Evolutionary conservation across 352 stramenopile genomes (phyloP).

Genomic region (Globisporangium rhizosaccharum): DNA sequence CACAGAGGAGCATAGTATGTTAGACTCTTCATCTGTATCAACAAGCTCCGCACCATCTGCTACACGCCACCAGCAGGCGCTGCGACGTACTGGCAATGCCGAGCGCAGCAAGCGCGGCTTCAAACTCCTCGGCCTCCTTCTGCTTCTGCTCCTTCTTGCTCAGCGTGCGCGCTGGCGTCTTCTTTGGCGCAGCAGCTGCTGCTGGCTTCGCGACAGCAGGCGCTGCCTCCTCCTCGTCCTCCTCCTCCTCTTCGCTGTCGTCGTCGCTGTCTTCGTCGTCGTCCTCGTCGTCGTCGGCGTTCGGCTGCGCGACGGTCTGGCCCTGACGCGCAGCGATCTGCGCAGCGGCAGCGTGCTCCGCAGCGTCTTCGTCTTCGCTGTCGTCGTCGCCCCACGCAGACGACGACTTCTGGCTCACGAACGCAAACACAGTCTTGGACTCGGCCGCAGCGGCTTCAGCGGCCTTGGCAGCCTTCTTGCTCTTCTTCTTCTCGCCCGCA

Average conservation of each 20-base stretch:
- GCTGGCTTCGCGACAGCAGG: conserved; percentile 1
- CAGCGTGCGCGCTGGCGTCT: conserved; percentile 34
- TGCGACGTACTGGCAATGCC: conserved; percentile 39
- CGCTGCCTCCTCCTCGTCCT: conserved; percentile 18
- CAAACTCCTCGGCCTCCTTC: conserved; percentile 70
- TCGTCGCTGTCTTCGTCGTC: conserved; percentile 28
- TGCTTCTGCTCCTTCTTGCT: conserved; percentile 84
- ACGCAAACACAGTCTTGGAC: conserved; percentile 60
- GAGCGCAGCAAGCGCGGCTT: conserved; percentile 56
- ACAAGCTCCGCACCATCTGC: neutral
- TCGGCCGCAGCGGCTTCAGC: conserved; percentile 21
- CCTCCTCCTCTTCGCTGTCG: conserved; percentile 49
- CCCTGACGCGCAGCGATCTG: conserved; percentile 18
- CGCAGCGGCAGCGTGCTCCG: conserved; percentile 22
- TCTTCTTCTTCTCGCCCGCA: conserved; percentile 46
- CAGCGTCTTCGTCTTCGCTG: conserved; percentile 57
- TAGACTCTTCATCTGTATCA: neutral
- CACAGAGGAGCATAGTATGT: neutral
- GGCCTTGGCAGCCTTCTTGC: conserved; percentile 45
- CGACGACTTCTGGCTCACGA: conserved; percentile 62
- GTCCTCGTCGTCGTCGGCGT: conserved; percentile 35
- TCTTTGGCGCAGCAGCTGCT: conserved; percentile 22
- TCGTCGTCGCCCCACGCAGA: conserved; percentile 65
- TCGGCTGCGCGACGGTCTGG: conserved; percentile 25
- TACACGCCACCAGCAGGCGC: too few species aligned